Percentiles rank a stretch among this genome's conserved stretches.
Evolutionary conservation across 106 monocot species (phyloP).

Genomic region (Cymbidium sinense): DNA sequence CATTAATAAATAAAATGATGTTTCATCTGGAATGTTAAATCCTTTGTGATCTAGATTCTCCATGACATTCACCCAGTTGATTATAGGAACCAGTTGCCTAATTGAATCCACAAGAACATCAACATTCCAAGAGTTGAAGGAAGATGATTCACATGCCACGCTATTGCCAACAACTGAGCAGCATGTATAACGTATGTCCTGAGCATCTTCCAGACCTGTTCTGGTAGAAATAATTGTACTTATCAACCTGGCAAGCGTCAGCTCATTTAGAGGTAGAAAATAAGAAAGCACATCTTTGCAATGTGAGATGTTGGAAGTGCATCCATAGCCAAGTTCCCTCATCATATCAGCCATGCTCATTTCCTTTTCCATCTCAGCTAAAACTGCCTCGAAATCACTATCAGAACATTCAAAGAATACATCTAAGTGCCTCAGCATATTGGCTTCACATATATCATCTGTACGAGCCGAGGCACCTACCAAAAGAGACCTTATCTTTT

Average conservation of each 20-base stretch:
- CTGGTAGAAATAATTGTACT: slow-evolving; percentile 49
- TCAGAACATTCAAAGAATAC: slow-evolving; percentile 31
- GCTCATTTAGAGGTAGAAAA: slow-evolving; percentile 77
- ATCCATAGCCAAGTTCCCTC: slow-evolving; percentile 84
- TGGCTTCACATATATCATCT: slow-evolving; percentile 20
- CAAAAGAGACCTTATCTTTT: slow-evolving; percentile 40
- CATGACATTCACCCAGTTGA: slow-evolving; percentile 69
- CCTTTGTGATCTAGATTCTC: slow-evolving; percentile 88
- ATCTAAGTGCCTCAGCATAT: slow-evolving; percentile 43
- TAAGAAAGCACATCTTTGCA: slow-evolving; percentile 78
- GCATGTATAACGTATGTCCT: slow-evolving; percentile 50
- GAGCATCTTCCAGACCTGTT: slow-evolving; percentile 58
- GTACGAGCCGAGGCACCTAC: slow-evolving; percentile 26
- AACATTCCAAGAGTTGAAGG: slow-evolving; percentile 67
- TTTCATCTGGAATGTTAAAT: slow-evolving; percentile 71
- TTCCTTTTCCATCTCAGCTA: slow-evolving; percentile 75
- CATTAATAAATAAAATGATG: slow-evolving; percentile 69
- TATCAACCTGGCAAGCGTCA: slow-evolving; percentile 64
- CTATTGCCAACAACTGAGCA: slow-evolving; percentile 51
- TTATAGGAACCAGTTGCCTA: slow-evolving; percentile 78
- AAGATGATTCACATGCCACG: slow-evolving; percentile 38
- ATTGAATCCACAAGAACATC: slow-evolving; percentile 87
- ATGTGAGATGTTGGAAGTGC: slow-evolving; percentile 48
- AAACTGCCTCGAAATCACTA: slow-evolving; percentile 70
- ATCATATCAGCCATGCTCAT: slow-evolving; percentile 79